phyloP scores from a whole-genome alignment of 495 filamentous ascomycete species.

The Daldinia bambusicola region DNA sequence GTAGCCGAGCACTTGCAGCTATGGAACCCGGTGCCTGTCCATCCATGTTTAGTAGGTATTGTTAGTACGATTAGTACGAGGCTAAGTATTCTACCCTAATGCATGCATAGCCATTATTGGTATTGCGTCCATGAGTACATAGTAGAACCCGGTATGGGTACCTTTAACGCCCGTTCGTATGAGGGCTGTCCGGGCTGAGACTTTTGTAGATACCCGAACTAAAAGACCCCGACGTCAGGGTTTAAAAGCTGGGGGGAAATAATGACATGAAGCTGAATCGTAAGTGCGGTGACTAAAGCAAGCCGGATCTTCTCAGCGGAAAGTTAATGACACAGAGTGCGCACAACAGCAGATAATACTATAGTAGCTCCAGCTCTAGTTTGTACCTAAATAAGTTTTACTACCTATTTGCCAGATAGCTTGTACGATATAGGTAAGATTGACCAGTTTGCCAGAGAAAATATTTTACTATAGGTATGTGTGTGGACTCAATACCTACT shows the following conservation, averaged over 20 bases:
- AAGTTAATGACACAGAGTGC: neutral
- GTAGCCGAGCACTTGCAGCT: slow-evolving; percentile 42
- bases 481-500: no score
- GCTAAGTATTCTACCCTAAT: slow-evolving; percentile 35
- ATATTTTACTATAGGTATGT: no score
- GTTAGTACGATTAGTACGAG: slow-evolving; percentile 25
- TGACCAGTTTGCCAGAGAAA: neutral
- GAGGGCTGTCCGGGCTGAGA: neutral
- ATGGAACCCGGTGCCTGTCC: slow-evolving; percentile 26
- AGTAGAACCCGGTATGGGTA: neutral
- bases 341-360: neutral
- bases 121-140: neutral
- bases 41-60: slow-evolving; percentile 17
- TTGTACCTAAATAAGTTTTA: neutral
- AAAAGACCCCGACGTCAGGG: neutral
- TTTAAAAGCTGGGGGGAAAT: slow-evolving; percentile 5
- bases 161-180: slow-evolving; percentile 1
- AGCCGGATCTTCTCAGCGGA: slow-evolving; percentile 6
- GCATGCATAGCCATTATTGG: slow-evolving; percentile 31
- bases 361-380: neutral
- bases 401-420: no score
- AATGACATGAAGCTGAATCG: slow-evolving; percentile 31
- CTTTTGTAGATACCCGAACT: neutral
- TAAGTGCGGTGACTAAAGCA: slow-evolving; percentile 27
- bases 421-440: neutral